phyloP scores from a whole-genome alignment of 2,329 filamentous ascomycete genomes.

The Plenodomus tracheiphilus region DNA sequence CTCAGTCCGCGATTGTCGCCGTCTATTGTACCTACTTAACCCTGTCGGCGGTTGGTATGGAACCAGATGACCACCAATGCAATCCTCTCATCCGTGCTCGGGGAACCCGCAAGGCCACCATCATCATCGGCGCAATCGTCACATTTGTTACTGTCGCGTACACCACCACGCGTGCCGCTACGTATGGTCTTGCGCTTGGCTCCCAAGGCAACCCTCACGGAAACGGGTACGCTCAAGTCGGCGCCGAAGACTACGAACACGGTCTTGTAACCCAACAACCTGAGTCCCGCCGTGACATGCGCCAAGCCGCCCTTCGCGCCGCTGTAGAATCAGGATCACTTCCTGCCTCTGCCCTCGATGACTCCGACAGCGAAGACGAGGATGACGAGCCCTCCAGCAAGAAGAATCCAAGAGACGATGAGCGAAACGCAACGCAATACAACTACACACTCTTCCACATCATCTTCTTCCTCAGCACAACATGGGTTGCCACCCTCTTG shows the following conservation, averaged over 20 bases:
- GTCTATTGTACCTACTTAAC: constrained; percentile 99
- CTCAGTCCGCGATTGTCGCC: constrained; percentile 96
- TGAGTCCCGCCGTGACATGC: constrained; percentile 81
- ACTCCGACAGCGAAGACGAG: constrained; percentile 67
- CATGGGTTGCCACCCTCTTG: constrained; percentile 91
- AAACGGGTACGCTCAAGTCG: constrained; percentile 59
- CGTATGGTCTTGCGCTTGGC: constrained; percentile 79
- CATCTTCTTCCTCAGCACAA: constrained; percentile 95
- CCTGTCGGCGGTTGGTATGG: constrained; percentile 98
- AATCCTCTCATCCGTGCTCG: constrained; percentile 87
- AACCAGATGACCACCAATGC: constrained; percentile 91
- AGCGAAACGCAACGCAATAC: constrained; percentile 88
- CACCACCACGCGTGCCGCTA: constrained; percentile 94
- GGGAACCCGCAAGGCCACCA: constrained; percentile 84
- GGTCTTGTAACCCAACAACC: constrained; percentile 88
- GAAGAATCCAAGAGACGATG: constrained; percentile 76
- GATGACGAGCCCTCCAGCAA: constrained; percentile 58
- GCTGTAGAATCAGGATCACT: constrained; percentile 92
- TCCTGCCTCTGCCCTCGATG: constrained; percentile 85
- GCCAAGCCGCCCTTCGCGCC: constrained; percentile 83
- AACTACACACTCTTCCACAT: constrained; percentile 95
- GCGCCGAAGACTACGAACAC: constrained; percentile 77
- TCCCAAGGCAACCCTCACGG: constrained; percentile 59
- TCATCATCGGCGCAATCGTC: constrained; percentile 90
- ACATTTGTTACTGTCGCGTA: constrained; percentile 98